Evolutionary conservation across 805 yeast genomes (phyloP).

Genomic region (Blastobotrys chiropterorum): DNA sequence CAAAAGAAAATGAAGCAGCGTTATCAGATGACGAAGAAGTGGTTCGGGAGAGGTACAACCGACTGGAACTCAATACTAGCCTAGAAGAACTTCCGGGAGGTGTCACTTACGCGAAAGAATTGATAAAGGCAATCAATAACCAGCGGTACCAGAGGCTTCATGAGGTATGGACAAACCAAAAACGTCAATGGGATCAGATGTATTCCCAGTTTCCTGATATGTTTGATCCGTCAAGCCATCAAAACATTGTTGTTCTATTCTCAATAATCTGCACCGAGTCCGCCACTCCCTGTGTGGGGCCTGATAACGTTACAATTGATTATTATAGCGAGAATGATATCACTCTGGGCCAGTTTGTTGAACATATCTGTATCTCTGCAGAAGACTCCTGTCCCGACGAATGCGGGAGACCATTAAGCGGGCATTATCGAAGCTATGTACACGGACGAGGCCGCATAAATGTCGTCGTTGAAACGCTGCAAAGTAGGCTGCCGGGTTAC

Average conservation of each 20-base stretch:
- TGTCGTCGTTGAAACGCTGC: conserved; percentile 59
- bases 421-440: conserved; percentile 81
- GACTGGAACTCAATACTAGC: conserved; percentile 1
- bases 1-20: conserved; percentile 12
- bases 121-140: conserved; percentile 32
- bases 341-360: conserved; percentile 83
- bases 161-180: conserved; percentile 33
- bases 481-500: conserved; percentile 50
- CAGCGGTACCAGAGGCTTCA: conserved; percentile 27
- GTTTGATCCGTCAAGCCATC: conserved; percentile 68
- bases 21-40: conserved; percentile 9
- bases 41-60: not conserved
- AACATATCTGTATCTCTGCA: conserved; percentile 67
- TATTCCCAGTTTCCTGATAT: conserved; percentile 48
- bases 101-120: conserved; percentile 32
- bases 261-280: conserved; percentile 78
- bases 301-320: conserved; percentile 75
- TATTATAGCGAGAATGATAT: conserved; percentile 88
- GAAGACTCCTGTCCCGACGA: conserved; percentile 67
- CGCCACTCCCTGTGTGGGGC: conserved; percentile 91
- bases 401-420: conserved; percentile 62
- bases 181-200: conserved; percentile 65
- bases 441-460: conserved; percentile 83
- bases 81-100: conserved; percentile 34
- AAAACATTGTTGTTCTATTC: conserved; percentile 68